Evolutionary conservation across 768 basidiomycete species (phyloP).

Genomic region (Pluteus cervinus): DNA sequence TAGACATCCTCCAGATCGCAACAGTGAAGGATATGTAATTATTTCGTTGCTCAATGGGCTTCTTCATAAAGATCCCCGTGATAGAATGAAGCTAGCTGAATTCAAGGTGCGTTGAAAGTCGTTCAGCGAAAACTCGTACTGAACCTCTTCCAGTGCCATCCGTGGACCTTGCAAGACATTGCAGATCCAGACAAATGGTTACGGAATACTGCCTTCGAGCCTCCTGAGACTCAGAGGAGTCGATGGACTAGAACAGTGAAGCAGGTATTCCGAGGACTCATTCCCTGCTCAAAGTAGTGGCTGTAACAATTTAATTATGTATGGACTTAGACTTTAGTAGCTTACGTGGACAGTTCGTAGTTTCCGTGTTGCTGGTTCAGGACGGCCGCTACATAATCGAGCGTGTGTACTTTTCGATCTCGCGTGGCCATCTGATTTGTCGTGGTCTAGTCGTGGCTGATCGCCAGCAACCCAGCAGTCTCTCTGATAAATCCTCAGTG

Average conservation of each 20-base stretch:
- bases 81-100: constrained; percentile 23
- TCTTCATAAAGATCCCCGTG: constrained; percentile 33
- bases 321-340: too few species aligned
- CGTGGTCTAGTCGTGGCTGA: too few species aligned
- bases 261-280: constrained; percentile 20
- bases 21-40: constrained; percentile 22
- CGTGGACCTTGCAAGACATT: constrained; percentile 32
- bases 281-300: constrained; percentile 12
- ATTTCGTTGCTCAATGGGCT: constrained; percentile 32
- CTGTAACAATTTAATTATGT: too few species aligned
- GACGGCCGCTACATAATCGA: too few species aligned
- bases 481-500: too few species aligned
- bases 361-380: too few species aligned
- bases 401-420: too few species aligned
- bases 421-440: too few species aligned
- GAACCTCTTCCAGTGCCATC: constrained; percentile 21
- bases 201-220: constrained; percentile 26
- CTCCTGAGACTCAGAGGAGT: constrained; percentile 10
- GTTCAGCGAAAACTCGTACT: not conserved
- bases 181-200: constrained; percentile 30
- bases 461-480: too few species aligned
- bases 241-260: constrained; percentile 22
- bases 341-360: too few species aligned
- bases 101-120: constrained; percentile 23
- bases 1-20: constrained; percentile 21